Conservation (phyloP, 352 stramenopile species). For the Phytophthora pseudosyringae region DNA sequence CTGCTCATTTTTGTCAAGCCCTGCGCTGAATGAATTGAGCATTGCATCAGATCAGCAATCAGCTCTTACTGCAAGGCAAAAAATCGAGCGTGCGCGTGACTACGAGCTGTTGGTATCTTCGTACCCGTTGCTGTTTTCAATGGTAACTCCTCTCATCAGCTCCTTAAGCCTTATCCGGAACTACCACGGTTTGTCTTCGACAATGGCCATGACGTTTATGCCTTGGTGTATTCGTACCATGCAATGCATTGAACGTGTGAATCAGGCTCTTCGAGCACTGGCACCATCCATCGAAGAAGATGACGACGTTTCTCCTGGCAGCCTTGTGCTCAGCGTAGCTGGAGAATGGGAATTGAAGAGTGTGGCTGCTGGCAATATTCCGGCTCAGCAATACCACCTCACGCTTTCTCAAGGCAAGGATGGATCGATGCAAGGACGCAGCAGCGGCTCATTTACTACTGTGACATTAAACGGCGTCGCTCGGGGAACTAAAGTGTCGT, state of each 20-base stretch:
- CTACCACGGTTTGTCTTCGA: slow-evolving; percentile 72
- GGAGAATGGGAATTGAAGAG: slow-evolving; percentile 91
- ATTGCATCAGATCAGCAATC: slow-evolving; percentile 31
- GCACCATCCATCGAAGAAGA: slow-evolving; percentile 31
- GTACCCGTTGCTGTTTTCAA: slow-evolving; percentile 62
- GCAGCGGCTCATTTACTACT: slow-evolving; percentile 82
- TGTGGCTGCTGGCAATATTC: slow-evolving; percentile 87
- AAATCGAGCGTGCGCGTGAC: slow-evolving; percentile 25
- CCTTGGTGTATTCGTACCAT: slow-evolving; percentile 78
- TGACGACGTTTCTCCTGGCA: slow-evolving; percentile 32
- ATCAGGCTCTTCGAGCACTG: slow-evolving; percentile 50
- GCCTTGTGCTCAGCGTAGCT: slow-evolving; percentile 68
- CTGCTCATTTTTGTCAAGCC: slow-evolving; percentile 54
- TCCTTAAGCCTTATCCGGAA: slow-evolving; percentile 68
- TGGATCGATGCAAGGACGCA: slow-evolving; percentile 71
- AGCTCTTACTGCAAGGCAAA: slow-evolving; percentile 19
- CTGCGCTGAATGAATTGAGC: slow-evolving; percentile 31
- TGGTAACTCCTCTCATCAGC: slow-evolving; percentile 74
- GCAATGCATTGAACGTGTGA: slow-evolving; percentile 72
- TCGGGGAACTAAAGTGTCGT: slow-evolving; percentile 81
- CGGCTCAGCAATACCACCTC: slow-evolving; percentile 87
- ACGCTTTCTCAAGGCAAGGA: slow-evolving; percentile 71
- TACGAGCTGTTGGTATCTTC: slow-evolving; percentile 44
- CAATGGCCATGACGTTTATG: slow-evolving; percentile 76
- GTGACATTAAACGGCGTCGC: slow-evolving; percentile 81